These are phyloP conservation scores for Pichia scutulata DNA, from an alignment of 805 yeast genomes.

Conservation along the genomic window DNA sequence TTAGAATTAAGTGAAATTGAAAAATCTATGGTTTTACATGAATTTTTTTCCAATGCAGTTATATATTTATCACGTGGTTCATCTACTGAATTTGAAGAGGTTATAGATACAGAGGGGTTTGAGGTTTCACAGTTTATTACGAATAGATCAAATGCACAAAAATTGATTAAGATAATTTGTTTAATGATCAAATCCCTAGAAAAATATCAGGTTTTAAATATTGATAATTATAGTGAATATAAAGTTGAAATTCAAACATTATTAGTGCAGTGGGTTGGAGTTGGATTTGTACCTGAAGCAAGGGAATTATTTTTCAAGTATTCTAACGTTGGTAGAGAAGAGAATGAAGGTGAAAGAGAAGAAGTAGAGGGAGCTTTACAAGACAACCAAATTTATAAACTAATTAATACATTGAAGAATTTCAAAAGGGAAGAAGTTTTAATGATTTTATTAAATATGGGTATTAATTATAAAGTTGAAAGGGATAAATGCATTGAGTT, in stretches of 20 bases:
- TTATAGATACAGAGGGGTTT: neutral
- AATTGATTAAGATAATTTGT: constrained; percentile 48
- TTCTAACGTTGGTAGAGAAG: neutral
- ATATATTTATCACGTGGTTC: constrained; percentile 34
- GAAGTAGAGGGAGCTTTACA: neutral
- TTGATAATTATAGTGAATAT: constrained; percentile 42
- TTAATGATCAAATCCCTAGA: constrained; percentile 52
- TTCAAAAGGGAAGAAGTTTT: constrained; percentile 11
- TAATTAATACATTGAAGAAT: constrained; percentile 5
- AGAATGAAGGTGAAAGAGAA: neutral
- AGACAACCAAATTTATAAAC: constrained; percentile 3
- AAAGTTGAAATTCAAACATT: constrained; percentile 52
- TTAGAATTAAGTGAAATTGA: constrained; percentile 52
- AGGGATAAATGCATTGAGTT: constrained; percentile 17
- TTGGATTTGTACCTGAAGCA: constrained; percentile 47
- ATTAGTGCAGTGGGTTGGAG: constrained; percentile 58
- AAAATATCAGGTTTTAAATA: constrained; percentile 32
- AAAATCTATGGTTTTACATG: constrained; percentile 60
- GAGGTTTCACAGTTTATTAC: constrained; percentile 18
- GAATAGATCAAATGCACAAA: constrained; percentile 27
- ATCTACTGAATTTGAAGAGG: constrained; percentile 17
- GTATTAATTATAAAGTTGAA: constrained; percentile 13
- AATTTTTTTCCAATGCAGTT: constrained; percentile 52
- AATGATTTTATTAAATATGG: constrained; percentile 16
- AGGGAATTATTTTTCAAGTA: constrained; percentile 38